Percentiles rank a stretch among this genome's conserved stretches.
phyloP scores from a whole-genome alignment of 306 rosid species.

The Quercus berberidifolia region DNA sequence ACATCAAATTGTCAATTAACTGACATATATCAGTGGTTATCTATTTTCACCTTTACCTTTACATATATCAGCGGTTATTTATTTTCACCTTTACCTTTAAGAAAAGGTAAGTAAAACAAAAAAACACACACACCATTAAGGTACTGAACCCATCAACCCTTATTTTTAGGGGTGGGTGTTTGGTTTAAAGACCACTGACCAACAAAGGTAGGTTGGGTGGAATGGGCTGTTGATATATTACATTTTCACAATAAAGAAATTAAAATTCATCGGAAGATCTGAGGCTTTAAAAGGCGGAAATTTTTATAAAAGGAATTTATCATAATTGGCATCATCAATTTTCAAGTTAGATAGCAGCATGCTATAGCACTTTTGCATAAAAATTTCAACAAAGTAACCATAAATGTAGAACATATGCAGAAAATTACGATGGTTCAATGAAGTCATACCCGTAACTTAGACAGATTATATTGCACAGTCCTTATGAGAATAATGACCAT shows the following conservation, averaged over 20 bases:
- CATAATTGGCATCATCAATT: conserved; percentile 1
- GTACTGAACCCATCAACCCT: not conserved
- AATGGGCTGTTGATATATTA: not conserved
- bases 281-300: not conserved
- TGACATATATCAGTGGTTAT: not conserved
- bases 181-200: not conserved
- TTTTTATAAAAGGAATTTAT: not conserved
- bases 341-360: conserved; percentile 21
- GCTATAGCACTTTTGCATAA: not conserved
- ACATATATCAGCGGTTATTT: not conserved
- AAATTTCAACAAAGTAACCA: conserved; percentile 3
- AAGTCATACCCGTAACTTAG: conserved; percentile 84
- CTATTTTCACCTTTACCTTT: not conserved
- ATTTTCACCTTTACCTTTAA: not conserved
- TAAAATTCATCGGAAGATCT: not conserved
- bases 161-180: not conserved
- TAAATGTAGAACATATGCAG: conserved; percentile 15
- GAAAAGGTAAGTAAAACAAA: not conserved
- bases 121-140: not conserved
- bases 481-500: conserved; percentile 90
- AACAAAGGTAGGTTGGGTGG: not conserved
- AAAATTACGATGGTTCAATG: conserved; percentile 3
- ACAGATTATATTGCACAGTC: conserved; percentile 93
- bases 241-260: not conserved
- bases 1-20: not conserved